phyloP scores from a whole-genome alignment of 2,329 filamentous ascomycete genomes.

The Plectosphaerella plurivora region DNA sequence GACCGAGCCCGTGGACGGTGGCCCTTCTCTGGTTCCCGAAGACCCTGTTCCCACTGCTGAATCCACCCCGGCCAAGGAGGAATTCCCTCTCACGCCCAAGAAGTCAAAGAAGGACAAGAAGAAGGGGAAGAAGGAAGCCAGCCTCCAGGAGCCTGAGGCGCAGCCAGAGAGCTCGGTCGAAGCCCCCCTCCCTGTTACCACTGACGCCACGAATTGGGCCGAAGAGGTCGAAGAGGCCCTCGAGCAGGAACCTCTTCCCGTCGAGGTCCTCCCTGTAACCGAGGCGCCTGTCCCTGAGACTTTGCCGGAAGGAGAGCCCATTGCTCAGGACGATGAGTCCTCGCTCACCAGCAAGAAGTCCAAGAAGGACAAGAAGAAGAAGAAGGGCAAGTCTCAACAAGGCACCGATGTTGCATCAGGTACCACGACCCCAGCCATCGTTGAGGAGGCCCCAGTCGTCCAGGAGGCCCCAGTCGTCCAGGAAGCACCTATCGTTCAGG shows the following conservation, averaged over 20 bases:
- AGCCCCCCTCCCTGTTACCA: not conserved
- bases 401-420: conserved; percentile 3
- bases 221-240: conserved; percentile 9
- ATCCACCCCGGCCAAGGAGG: conserved; percentile 12
- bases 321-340: conserved; percentile 13
- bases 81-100: conserved; percentile 4
- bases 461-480: conserved; percentile 5
- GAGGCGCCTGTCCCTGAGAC: conserved; percentile 5
- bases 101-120: conserved; percentile 15
- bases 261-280: conserved; percentile 2
- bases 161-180: not conserved
- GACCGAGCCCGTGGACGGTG: not conserved
- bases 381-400: conserved; percentile 10
- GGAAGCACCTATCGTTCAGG: conserved; percentile 4
- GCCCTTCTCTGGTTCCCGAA: not conserved
- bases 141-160: not conserved
- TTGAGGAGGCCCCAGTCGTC: conserved; percentile 2
- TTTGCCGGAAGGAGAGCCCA: conserved; percentile 3
- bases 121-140: conserved; percentile 6
- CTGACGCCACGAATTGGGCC: conserved; percentile 16
- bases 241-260: not conserved
- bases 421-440: conserved; percentile 1
- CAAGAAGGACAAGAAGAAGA: conserved; percentile 15
- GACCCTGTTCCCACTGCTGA: conserved; percentile 4
- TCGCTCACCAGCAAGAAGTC: conserved; percentile 20